Percentiles rank a stretch among this genome's conserved stretches.
These are phyloP conservation scores for Trametes sanguinea DNA, from an alignment of 768 basidiomycete genomes.

Conservation along the genomic window DNA sequence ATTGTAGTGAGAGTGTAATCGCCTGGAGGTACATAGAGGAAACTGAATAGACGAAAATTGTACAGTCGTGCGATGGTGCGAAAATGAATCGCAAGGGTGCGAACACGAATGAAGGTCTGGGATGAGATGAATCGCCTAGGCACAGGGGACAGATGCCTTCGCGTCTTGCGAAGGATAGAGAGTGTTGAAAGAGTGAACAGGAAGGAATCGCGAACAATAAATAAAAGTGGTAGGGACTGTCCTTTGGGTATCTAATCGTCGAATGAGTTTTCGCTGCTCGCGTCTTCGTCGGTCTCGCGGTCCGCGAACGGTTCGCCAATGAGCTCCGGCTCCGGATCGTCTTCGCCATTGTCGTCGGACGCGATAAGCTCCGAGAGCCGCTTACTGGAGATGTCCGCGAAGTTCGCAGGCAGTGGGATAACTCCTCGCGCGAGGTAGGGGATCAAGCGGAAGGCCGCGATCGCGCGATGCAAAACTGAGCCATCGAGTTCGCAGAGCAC, in stretches of 20 bases:
- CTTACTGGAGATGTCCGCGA: background rate
- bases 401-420: background rate
- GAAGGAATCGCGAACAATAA: too few species aligned
- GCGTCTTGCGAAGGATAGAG: too few species aligned
- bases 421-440: conserved; percentile 20
- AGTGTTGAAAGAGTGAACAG: too few species aligned
- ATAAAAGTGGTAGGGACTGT: too few species aligned
- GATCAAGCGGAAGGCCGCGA: conserved; percentile 27
- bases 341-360: background rate
- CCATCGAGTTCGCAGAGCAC: conserved; percentile 27
- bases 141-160: too few species aligned
- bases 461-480: conserved; percentile 8
- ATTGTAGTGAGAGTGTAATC: too few species aligned
- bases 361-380: background rate
- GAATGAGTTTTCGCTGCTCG: too few species aligned
- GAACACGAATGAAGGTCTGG: background rate
- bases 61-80: background rate
- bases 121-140: too few species aligned
- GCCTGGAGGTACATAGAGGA: background rate
- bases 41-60: background rate
- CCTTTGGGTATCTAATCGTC: too few species aligned
- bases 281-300: too few species aligned
- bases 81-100: background rate
- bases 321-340: background rate
- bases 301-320: background rate